Evolutionary conservation across 2,329 filamentous ascomycete species (phyloP), one percentile per base, ranked within the genome.

Genomic region (Pyrenophora graminea): DNA sequence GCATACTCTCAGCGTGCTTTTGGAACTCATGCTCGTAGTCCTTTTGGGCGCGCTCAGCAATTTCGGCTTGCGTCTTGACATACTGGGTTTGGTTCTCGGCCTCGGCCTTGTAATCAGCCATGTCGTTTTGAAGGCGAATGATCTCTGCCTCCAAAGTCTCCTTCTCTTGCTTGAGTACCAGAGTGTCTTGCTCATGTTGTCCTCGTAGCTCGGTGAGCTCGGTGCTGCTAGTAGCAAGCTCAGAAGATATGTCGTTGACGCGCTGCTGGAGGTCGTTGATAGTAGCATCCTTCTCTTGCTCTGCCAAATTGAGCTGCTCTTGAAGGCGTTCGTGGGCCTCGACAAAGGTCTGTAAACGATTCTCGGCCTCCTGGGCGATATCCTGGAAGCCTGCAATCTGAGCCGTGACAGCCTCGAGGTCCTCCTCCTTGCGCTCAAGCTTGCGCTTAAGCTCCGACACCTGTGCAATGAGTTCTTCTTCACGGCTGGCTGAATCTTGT

Each of bases 1-100:
- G 92, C 10, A 93, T 90, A n/a, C 93, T 94, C 60, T 97, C 91
- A 1, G 92, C 93, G 74, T 99, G 94, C 77, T 94, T 97, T 65
- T 96, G 84, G 9, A 99, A 82, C 72, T 99, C 94, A 56, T 87
- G 87, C 72, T 99, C 95, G 69, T 99, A 99, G 62, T 94, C 92
- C 68, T 96, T 88, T 70, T 99, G 94, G 3, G 94, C 91, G 71
- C 91, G 89, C 45, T 91, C 87, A 2, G 94, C 91, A 66, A 99
- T 97, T 38, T 95, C 89, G 23, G 93, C 92, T 73, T 99, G 94
- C 0, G 90, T 87, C 55, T 94, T 92, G 36, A 97, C 84, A 64
- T 97, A 92, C 64, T 96, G 89, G 69, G 95, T 90, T 68, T 96
- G 89, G 68, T 89, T 91, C 59, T 90, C 86, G 27, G 90, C 86